A percentile compares a stretch with the other conserved stretches of the same genome.
phyloP scores from a whole-genome alignment of 1,284 basidiomycete genomes.

The Hymenochaete sp. region DNA sequence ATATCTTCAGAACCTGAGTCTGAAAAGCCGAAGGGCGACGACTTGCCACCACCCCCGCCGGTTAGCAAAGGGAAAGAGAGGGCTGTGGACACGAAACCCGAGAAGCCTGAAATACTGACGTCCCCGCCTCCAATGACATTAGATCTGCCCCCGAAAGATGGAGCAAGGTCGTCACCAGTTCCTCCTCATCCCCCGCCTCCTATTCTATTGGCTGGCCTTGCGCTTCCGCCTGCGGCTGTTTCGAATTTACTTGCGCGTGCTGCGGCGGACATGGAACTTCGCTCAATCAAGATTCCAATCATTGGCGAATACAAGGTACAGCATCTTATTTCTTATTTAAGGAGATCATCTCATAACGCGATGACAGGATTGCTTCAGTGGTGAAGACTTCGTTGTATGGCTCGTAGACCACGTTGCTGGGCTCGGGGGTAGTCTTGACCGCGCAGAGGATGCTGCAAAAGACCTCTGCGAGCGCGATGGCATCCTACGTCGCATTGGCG shows the following conservation, averaged over 20 bases:
- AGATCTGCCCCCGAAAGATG: constrained; percentile 32
- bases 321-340: not conserved
- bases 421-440: constrained; percentile 64
- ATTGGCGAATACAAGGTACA: constrained; percentile 69
- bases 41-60: constrained; percentile 30
- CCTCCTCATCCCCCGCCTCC: constrained; percentile 38
- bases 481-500: constrained; percentile 69
- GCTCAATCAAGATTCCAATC: constrained; percentile 65
- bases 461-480: constrained; percentile 71
- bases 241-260: constrained; percentile 62
- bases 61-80: constrained; percentile 75
- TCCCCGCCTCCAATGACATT: constrained; percentile 63
- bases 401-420: constrained; percentile 59
- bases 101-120: constrained; percentile 32
- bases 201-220: constrained; percentile 66
- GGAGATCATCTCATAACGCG: not conserved
- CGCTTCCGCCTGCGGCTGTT: constrained; percentile 54
- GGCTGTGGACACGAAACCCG: constrained; percentile 42
- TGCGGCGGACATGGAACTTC: constrained; percentile 52
- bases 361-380: constrained; percentile 60
- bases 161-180: constrained; percentile 29
- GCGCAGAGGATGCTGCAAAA: constrained; percentile 70
- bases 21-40: constrained; percentile 29
- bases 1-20: constrained; percentile 12
- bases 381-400: constrained; percentile 75